phyloP scores from a whole-genome alignment of 2,329 filamentous ascomycete genomes.

The Venturia effusa region DNA sequence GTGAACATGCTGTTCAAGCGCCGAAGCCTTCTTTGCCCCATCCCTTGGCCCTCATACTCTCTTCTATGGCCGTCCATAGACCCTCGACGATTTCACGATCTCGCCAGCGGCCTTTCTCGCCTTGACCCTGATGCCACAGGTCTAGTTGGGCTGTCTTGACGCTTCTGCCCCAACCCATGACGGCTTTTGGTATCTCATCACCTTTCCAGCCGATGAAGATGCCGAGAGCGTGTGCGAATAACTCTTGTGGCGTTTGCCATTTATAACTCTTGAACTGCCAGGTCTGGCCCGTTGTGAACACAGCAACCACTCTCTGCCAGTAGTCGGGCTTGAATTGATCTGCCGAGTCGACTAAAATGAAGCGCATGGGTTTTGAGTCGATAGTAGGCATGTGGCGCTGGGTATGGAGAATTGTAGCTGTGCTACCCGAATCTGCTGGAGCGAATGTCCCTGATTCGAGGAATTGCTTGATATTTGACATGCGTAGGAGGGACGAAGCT shows the following conservation, averaged over 20 bases:
- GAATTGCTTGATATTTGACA: conserved; percentile 93
- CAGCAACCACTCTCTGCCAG: conserved; percentile 88
- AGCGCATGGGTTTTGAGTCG: conserved; percentile 68
- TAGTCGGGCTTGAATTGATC: conserved; percentile 97
- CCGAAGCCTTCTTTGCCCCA: conserved; percentile 56
- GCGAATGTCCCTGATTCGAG: conserved; percentile 75
- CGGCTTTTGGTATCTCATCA: conserved; percentile 64
- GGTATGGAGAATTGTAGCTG: conserved; percentile 75
- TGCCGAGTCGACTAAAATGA: conserved; percentile 88
- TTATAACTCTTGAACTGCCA: conserved; percentile 99
- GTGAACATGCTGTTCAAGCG: neutral
- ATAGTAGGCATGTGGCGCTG: conserved; percentile 63
- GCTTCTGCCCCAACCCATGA: conserved; percentile 76
- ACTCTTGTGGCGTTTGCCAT: conserved; percentile 77
- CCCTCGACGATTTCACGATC: conserved; percentile 88
- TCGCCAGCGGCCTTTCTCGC: conserved; percentile 53
- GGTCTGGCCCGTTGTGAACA: conserved; percentile 93
- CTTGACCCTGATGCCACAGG: conserved; percentile 54
- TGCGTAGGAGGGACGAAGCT: conserved; percentile 84
- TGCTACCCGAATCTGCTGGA: conserved; percentile 54
- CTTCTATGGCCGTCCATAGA: conserved; percentile 84
- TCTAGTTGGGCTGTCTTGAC: conserved; percentile 75
- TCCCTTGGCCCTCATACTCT: conserved; percentile 73
- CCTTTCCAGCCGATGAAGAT: conserved; percentile 87
- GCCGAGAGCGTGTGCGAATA: conserved; percentile 81